Evolutionary conservation across 345 rosid species (phyloP).

Genomic region (Psidium friedrichsthalianum): DNA sequence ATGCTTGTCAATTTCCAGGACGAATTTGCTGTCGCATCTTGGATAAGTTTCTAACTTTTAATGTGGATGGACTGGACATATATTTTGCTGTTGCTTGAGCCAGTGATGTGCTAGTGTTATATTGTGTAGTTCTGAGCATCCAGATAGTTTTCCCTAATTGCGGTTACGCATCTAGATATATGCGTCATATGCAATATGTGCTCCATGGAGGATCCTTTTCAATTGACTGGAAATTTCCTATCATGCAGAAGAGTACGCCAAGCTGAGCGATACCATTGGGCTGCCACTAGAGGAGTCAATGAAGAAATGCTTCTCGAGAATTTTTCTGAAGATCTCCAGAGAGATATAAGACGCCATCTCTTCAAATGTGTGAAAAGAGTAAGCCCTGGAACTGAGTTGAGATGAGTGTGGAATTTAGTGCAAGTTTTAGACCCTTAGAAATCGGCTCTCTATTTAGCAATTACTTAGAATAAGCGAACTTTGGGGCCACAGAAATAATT

Average conservation of each 20-base stretch:
- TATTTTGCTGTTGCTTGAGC: not conserved
- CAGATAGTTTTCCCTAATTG: not conserved
- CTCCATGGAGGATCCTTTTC: not conserved
- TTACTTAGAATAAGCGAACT: not conserved
- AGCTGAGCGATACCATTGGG: slow-evolving; percentile 85
- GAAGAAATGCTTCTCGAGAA: slow-evolving; percentile 59
- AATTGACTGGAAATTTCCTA: not conserved
- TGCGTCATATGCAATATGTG: not conserved
- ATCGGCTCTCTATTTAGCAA: not conserved
- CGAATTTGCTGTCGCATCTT: no score
- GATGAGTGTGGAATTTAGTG: not conserved
- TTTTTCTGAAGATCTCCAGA: slow-evolving; percentile 84
- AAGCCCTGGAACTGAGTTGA: not conserved
- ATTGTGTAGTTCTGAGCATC: not conserved
- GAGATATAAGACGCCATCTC: slow-evolving; percentile 84
- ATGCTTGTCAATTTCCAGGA: no score
- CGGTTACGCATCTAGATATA: not conserved
- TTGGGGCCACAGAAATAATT: not conserved
- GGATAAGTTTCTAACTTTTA: no score
- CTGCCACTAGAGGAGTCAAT: slow-evolving; percentile 83
- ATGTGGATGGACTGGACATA: not conserved
- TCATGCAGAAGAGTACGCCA: slow-evolving; percentile 53
- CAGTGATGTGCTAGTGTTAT: not conserved
- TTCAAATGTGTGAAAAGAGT: slow-evolving; percentile 73
- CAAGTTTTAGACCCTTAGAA: not conserved